phyloP scores from a whole-genome alignment of 805 yeast genomes.

The Grigorovia yakushimaensis region DNA sequence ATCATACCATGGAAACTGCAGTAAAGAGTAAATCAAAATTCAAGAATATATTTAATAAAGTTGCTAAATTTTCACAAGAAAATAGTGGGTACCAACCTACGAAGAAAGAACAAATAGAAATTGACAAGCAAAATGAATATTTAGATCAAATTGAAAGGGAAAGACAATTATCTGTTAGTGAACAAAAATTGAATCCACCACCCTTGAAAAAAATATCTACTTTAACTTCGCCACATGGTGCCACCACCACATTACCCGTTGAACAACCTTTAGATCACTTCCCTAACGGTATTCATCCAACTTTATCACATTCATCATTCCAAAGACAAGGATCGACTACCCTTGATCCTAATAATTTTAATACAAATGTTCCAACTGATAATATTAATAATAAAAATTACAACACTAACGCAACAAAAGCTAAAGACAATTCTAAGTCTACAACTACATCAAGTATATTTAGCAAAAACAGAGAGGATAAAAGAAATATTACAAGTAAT shows the following conservation, averaged over 20 bases:
- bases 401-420: neutral
- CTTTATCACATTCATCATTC: conserved; percentile 8
- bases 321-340: conserved; percentile 5
- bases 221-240: conserved; percentile 9
- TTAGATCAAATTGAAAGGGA: neutral
- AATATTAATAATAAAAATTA: neutral
- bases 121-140: conserved; percentile 2
- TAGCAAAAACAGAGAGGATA: neutral
- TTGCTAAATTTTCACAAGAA: conserved; percentile 27
- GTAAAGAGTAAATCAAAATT: conserved; percentile 12
- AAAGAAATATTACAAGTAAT: neutral
- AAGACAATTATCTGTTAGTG: neutral
- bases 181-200: conserved; percentile 4
- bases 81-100: conserved; percentile 27
- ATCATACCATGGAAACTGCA: neutral
- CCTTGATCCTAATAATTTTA: neutral
- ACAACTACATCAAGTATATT: neutral
- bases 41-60: conserved; percentile 21
- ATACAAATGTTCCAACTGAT: neutral
- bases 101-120: conserved; percentile 8
- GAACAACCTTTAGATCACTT: conserved; percentile 6
- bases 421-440: neutral
- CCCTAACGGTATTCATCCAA: conserved; percentile 3
- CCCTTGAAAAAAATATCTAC: neutral
- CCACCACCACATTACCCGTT: conserved; percentile 12